These are phyloP conservation scores for Xylaria sp. DNA, from an alignment of 2,329 filamentous ascomycete genomes.

Conservation along the genomic window DNA sequence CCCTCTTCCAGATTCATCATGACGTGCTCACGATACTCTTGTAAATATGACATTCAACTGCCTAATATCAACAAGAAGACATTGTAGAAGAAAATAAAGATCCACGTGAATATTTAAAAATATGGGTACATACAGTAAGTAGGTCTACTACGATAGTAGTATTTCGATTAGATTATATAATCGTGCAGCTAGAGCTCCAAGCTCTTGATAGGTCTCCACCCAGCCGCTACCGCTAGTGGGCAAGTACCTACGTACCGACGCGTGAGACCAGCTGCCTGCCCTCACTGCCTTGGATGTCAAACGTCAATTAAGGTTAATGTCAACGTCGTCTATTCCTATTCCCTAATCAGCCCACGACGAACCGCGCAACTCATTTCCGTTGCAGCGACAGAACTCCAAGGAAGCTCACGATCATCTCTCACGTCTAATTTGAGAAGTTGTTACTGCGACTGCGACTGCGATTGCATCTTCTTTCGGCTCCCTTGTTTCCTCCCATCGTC, in stretches of 20 bases:
- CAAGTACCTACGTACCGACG: slow-evolving; percentile 39
- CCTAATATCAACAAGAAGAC: slow-evolving; percentile 9
- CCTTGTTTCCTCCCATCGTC: slow-evolving; percentile 14
- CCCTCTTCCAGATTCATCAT: slow-evolving; percentile 15
- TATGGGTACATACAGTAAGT: too few species aligned
- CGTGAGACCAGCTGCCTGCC: slow-evolving; percentile 51
- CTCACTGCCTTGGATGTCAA: slow-evolving; percentile 30
- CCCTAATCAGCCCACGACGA: slow-evolving; percentile 36
- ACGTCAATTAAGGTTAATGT: slow-evolving; percentile 28
- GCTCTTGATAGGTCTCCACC: neutral
- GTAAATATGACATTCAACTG: slow-evolving; percentile 10
- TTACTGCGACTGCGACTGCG: neutral
- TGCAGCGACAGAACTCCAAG: slow-evolving; percentile 7
- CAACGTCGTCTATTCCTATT: slow-evolving; percentile 22
- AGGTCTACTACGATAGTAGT: neutral
- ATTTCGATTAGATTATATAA: neutral
- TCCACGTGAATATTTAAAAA: neutral
- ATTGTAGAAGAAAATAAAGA: neutral
- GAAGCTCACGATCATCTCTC: slow-evolving; percentile 13
- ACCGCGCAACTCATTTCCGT: slow-evolving; percentile 4
- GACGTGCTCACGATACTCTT: slow-evolving; percentile 30
- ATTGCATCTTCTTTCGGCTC: slow-evolving; percentile 4
- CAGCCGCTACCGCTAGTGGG: neutral
- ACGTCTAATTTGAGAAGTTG: slow-evolving; percentile 22
- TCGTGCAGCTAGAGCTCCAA: slow-evolving; percentile 5